Base-by-base conservation (phyloP, 352 stramenopile genomes). In the Phytophthora chlamydospora region DNA sequence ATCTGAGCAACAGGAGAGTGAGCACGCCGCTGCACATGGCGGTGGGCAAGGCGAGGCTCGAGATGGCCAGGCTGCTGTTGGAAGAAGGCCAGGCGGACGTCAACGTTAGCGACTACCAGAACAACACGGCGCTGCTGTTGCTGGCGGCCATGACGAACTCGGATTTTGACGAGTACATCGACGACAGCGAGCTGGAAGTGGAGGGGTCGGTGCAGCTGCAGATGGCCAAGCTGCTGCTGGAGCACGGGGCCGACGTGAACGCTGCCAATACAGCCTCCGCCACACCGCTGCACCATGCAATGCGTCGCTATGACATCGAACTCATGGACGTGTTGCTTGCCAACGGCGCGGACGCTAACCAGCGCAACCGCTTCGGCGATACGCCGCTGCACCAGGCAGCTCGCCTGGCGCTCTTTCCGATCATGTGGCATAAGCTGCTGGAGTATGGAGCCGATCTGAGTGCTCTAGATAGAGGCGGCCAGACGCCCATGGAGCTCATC, bases 401-500 rank as follows among this genome's bases (percentile, higher is more conserved):
- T 4, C 62, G 62, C 13, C 43, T 76, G 27, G 68, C 68, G 4
- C 50, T 76, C 8, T 61, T 58, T 32, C 62, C 68, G 12, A 36
- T 54, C n/a, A 71, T 73, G 43, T 76, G 68, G 68, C 31, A 67
- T 35, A 62, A 62, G 33, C 49, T 77, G 32, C 42, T 77, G 19
- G 52, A 47, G 33, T 34, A 60, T 47, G 68, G 68, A 13, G 68
- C 68, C 9, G 38, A 69, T 36, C 54, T 62, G 33, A 54, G 17
- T 5, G 53, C 42, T 11, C 27, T 66, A 56, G 64, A 74, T 51
- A 58, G 50, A 51, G 36, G 39, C 1, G 68, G 68, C 0, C 46
- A 66, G 27, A 77, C 68, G 17, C 64, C 68, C 3, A 62, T 74
- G 33, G 68, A 77, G 58, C 59, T 73, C 11, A 62, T 77, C 10